Evolutionary conservation across 169 alveolate genomes (phyloP), one percentile per base, ranked within the genome.

Genomic region (Eimeria sp.): DNA sequence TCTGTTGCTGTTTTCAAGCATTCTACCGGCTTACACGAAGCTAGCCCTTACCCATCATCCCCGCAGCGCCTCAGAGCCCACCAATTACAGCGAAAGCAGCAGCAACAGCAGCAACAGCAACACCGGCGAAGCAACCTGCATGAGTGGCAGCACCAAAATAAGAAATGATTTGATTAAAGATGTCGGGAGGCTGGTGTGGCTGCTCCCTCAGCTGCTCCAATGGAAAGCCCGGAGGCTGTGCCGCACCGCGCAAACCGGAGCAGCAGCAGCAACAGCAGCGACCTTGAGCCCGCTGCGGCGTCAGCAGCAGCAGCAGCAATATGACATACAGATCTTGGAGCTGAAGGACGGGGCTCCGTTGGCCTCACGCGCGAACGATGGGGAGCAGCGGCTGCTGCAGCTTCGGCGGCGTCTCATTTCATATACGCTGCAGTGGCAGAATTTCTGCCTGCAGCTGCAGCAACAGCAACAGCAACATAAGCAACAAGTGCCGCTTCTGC

Each of bases 161-260:
- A 34, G 93, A 49, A 58, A 87, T 72, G 93, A 87, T 63, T 54
- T 87, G 65, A 63, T 87, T 43, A 87, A 87, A n/a, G 93, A 87
- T 87, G 67, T 87, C 3, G 93, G 93, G 43, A 80, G 93, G n/a
- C 83, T 87, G 80, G 83, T 87, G 83, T 87, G 93, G 93, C 93
- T 87, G 30, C 51, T 87, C 61, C 93, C 93, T 30, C 93, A 87
- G 93, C 93, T 87, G 93, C 93, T 87, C 83, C 93, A 87, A 65
- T 87, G 93, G 93, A 58, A 63, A 65, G 63, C 93, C 30, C 93
- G 93, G 93, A 58, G 18, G 20, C 20, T 63, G 82, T 0, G 63
- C 49, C 20, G 49, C 34, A 16, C 47, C 4, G 34, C 40, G 30
- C 40, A 9, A 27, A 34, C 13, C 27, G 73, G 75, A 82, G 73